Percentiles rank a stretch among this genome's conserved stretches.
These are phyloP conservation scores for Halteria grandinella DNA, from an alignment of 73 alveolate genomes.

Conservation along the genomic window DNA sequence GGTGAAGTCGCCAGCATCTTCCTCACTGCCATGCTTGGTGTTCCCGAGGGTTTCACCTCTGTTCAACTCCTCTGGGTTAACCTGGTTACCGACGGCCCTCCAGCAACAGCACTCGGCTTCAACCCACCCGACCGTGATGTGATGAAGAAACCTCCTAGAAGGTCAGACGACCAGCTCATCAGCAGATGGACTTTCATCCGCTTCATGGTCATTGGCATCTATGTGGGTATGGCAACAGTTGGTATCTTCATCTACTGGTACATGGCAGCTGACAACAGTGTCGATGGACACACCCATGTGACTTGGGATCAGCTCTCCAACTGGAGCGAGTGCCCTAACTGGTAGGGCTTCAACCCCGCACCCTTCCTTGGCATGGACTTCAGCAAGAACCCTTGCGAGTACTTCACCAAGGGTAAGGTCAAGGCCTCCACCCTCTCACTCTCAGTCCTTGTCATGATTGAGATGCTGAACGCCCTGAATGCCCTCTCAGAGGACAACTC, in stretches of 20 bases:
- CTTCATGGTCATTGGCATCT: conserved; percentile 81
- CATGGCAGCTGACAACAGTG: conserved; percentile 75
- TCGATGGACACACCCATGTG: conserved; percentile 82
- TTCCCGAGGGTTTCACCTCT: conserved; percentile 98
- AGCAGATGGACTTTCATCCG: conserved; percentile 76
- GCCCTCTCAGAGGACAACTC: conserved; percentile 96
- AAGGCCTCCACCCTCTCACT: conserved; percentile 93
- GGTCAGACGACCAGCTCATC: conserved; percentile 77
- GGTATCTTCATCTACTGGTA: conserved; percentile 68
- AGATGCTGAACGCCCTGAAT: conserved; percentile 96
- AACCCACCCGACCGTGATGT: conserved; percentile 99
- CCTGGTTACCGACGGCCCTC: conserved; percentile 99
- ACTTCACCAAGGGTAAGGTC: conserved; percentile 94
- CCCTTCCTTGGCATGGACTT: conserved; percentile 72
- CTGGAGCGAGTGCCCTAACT: conserved; percentile 84
- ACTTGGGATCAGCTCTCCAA: conserved; percentile 65
- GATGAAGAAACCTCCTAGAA: conserved; percentile 94
- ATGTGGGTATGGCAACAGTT: conserved; percentile 93
- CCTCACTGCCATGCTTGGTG: conserved; percentile 98
- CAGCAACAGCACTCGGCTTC: conserved; percentile 98
- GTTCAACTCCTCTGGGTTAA: conserved; percentile 99
- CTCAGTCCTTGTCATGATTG: conserved; percentile 91
- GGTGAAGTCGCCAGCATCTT: conserved; percentile 99
- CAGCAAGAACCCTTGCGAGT: conserved; percentile 88
- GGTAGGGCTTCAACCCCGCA: conserved; percentile 72